Percentiles rank a stretch among this genome's conserved stretches.
Conservation (phyloP, 2,329 filamentous ascomycete genomes). For the Mariannaea elegans region DNA sequence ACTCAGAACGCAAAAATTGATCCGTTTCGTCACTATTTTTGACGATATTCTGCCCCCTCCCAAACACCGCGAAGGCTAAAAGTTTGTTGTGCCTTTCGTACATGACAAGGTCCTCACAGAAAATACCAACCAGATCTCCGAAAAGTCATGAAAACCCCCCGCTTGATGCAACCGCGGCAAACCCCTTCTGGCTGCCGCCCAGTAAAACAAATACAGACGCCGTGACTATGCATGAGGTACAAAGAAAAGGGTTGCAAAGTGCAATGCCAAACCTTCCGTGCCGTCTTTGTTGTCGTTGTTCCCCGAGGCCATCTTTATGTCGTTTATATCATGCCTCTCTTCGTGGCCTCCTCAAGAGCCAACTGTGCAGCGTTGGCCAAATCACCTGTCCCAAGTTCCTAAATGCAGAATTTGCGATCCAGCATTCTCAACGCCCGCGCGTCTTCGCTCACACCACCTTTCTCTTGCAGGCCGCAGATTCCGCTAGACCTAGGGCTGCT, state of each 20-base stretch:
- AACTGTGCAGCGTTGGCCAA: background rate
- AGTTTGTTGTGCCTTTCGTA: constrained; percentile 13
- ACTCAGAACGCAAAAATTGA: constrained; percentile 20
- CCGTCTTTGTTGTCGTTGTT: background rate
- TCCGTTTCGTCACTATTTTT: constrained; percentile 3
- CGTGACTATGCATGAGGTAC: constrained; percentile 37
- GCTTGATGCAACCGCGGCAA: constrained; percentile 37
- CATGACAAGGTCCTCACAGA: constrained; percentile 15
- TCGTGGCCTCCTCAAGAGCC: background rate
- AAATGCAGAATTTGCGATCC: constrained; percentile 64
- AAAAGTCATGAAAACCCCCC: constrained; percentile 32
- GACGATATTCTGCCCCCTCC: constrained; percentile 5
- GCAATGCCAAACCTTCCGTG: constrained; percentile 17
- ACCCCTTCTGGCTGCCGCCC: constrained; percentile 29
- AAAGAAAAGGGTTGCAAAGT: constrained; percentile 21
- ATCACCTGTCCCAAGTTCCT: constrained; percentile 8
- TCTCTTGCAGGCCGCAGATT: constrained; percentile 39
- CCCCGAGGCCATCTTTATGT: background rate
- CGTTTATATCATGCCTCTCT: background rate
- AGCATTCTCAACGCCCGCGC: constrained; percentile 71
- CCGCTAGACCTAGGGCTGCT: constrained; percentile 49
- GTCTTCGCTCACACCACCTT: constrained; percentile 67
- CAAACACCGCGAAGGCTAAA: constrained; percentile 24
- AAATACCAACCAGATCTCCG: constrained; percentile 22
- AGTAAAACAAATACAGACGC: constrained; percentile 34